Conservation (phyloP, 2,329 filamentous ascomycete genomes). For the Saccharata proteae region DNA sequence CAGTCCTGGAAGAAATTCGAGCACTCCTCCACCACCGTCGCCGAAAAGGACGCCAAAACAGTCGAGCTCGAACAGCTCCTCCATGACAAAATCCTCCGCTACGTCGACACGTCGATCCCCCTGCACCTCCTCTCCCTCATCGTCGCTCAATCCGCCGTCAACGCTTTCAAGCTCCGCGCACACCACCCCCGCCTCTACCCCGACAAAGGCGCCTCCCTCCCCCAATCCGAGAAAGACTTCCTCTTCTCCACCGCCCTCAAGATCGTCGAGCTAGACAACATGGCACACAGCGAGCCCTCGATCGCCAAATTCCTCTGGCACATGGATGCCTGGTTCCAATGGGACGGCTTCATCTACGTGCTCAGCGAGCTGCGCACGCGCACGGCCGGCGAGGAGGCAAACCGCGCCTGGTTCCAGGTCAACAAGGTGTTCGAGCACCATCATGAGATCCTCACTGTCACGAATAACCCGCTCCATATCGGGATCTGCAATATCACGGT, state of each 20-base stretch:
- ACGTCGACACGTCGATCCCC: constrained; percentile 24
- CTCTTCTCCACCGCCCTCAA: constrained; percentile 30
- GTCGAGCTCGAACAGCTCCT: constrained; percentile 29
- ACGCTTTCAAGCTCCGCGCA: constrained; percentile 32
- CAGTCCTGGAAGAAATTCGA: constrained; percentile 10
- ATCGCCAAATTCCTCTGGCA: constrained; percentile 35
- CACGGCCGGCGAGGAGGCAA: constrained; percentile 15
- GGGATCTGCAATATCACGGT: constrained; percentile 32
- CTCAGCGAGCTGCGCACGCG: constrained; percentile 22
- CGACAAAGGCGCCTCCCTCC: constrained; percentile 15
- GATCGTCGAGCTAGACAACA: constrained; percentile 29
- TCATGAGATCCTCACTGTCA: constrained; percentile 24
- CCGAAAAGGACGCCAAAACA: constrained; percentile 21
- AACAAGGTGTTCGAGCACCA: constrained; percentile 32
- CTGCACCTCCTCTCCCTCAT: constrained; percentile 34
- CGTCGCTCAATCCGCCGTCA: constrained; percentile 32
- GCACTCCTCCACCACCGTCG: constrained; percentile 12
- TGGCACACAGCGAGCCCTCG: constrained; percentile 26
- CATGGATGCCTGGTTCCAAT: constrained; percentile 36
- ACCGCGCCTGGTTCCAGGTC: constrained; percentile 34
- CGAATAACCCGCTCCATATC: constrained; percentile 27
- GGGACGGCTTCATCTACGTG: constrained; percentile 41
- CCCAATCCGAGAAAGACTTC: constrained; percentile 24
- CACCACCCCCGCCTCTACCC: constrained; percentile 31
- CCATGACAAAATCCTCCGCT: constrained; percentile 26